These are phyloP conservation scores for Mycotypha africana DNA, from an alignment of 371 early-diverging fungal species.

Conservation along the genomic window DNA sequence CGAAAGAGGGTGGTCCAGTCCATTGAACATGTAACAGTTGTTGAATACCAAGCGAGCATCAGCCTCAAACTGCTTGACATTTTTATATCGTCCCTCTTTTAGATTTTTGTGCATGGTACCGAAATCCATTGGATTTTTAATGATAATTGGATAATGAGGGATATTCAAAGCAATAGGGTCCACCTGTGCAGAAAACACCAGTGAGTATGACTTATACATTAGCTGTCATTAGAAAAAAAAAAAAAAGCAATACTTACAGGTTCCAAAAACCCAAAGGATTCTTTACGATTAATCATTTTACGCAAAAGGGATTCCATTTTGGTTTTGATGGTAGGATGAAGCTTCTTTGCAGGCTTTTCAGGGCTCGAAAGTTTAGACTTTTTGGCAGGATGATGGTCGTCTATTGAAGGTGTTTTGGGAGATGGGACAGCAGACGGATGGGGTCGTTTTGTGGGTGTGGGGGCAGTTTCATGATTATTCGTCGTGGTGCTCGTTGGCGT, in stretches of 20 bases:
- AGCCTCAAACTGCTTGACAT: slow-evolving; percentile 56
- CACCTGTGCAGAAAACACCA: slow-evolving; percentile 33
- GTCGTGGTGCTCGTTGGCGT: neutral
- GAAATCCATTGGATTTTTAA: slow-evolving; percentile 89
- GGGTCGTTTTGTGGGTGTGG: neutral
- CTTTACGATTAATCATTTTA: slow-evolving; percentile 34
- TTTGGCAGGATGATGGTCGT: too few species aligned
- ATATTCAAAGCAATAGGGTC: slow-evolving; percentile 76
- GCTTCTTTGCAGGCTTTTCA: slow-evolving; percentile 1
- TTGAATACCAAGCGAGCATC: slow-evolving; percentile 72
- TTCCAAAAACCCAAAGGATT: slow-evolving; percentile 40
- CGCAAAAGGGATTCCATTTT: slow-evolving; percentile 26
- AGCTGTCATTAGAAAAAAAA: too few species aligned
- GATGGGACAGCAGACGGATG: too few species aligned
- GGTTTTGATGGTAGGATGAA: slow-evolving; percentile 15
- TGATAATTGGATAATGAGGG: slow-evolving; percentile 77
- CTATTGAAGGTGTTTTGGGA: too few species aligned
- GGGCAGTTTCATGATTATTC: neutral
- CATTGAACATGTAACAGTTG: slow-evolving; percentile 93
- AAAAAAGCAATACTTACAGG: too few species aligned
- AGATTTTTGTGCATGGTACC: slow-evolving; percentile 58
- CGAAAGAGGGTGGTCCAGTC: slow-evolving; percentile 60
- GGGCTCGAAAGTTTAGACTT: neutral
- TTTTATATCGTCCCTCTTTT: slow-evolving; percentile 46
- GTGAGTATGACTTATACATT: too few species aligned